Conservation (phyloP, 1,139 yeast genomes). For the Zygoascus sp. region DNA sequence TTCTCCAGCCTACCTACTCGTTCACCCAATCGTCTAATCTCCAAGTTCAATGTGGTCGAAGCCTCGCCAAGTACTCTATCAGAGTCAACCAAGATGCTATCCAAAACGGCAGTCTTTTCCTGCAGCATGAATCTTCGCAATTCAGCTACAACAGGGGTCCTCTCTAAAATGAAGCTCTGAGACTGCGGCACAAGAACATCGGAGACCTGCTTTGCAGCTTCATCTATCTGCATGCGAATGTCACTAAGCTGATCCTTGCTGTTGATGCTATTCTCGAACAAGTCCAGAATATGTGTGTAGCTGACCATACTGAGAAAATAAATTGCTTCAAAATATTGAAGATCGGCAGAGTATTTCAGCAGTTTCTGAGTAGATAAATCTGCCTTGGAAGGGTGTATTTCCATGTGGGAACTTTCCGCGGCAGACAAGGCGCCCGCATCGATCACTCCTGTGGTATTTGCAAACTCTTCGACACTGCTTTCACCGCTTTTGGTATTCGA, state of each 20-base stretch:
- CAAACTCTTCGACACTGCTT: background rate
- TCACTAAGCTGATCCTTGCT: background rate
- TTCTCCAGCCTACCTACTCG: slow-evolving; percentile 51
- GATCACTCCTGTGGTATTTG: background rate
- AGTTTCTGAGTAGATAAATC: background rate
- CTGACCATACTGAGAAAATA: slow-evolving; percentile 23
- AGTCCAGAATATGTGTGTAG: slow-evolving; percentile 15
- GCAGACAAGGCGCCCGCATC: background rate
- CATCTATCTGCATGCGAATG: slow-evolving; percentile 21
- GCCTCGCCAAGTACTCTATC: slow-evolving; percentile 80
- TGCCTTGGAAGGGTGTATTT: background rate
- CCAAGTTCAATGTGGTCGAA: slow-evolving; percentile 72
- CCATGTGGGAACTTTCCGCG: background rate
- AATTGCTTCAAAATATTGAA: slow-evolving; percentile 25
- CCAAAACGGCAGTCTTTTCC: slow-evolving; percentile 47
- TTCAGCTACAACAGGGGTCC: slow-evolving; percentile 27
- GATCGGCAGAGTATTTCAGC: slow-evolving; percentile 13
- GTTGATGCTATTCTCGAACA: slow-evolving; percentile 12
- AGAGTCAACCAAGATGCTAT: slow-evolving; percentile 60
- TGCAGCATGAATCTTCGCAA: slow-evolving; percentile 35
- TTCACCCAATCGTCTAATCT: slow-evolving; percentile 66
- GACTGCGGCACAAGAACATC: slow-evolving; percentile 21
- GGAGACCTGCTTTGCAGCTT: slow-evolving; percentile 22
- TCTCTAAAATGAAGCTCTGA: slow-evolving; percentile 20
- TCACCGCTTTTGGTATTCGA: background rate